Evolutionary conservation across 1,284 basidiomycete genomes (phyloP).

Genomic region (Malassezia slooffiae): DNA sequence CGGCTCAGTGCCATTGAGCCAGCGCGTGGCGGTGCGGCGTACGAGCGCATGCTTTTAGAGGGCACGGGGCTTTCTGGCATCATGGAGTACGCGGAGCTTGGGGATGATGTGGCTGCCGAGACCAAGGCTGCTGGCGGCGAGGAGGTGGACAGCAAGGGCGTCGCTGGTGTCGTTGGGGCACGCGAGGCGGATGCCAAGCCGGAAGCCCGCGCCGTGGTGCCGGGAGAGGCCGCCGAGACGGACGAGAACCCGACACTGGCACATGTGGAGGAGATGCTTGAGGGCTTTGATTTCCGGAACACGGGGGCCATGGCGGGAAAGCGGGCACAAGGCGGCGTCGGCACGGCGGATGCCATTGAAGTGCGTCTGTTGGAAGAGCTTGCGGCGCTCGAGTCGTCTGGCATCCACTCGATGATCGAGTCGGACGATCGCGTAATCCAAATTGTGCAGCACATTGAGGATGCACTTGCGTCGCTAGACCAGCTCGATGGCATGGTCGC

Average conservation of each 20-base stretch:
- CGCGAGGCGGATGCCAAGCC: too few species aligned
- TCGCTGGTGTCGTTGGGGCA: too few species aligned
- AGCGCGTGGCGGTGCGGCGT: constrained; percentile 31
- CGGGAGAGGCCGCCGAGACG: constrained; percentile 18
- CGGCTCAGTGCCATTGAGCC: constrained; percentile 36
- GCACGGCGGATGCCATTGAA: constrained; percentile 44
- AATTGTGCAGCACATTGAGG: constrained; percentile 80
- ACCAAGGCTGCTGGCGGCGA: background rate
- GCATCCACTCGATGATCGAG: constrained; percentile 92
- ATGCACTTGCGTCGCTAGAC: constrained; percentile 72
- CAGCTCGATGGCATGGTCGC: constrained; percentile 53
- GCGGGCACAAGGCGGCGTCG: too few species aligned
- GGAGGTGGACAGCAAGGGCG: too few species aligned
- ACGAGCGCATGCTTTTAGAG: constrained; percentile 28
- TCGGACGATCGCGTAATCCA: constrained; percentile 68
- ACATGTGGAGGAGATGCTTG: constrained; percentile 84
- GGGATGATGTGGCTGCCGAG: constrained; percentile 19
- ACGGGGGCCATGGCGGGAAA: constrained; percentile 12
- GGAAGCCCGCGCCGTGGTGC: background rate
- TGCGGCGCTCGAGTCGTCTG: constrained; percentile 53
- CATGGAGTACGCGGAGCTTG: constrained; percentile 28
- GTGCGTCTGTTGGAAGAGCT: constrained; percentile 41
- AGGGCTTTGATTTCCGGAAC: constrained; percentile 78
- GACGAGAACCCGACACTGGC: constrained; percentile 38
- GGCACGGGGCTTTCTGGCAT: constrained; percentile 29